These are phyloP conservation scores for Pterocarpus santalinus DNA, from an alignment of 306 rosid species.

Conservation along the genomic window DNA sequence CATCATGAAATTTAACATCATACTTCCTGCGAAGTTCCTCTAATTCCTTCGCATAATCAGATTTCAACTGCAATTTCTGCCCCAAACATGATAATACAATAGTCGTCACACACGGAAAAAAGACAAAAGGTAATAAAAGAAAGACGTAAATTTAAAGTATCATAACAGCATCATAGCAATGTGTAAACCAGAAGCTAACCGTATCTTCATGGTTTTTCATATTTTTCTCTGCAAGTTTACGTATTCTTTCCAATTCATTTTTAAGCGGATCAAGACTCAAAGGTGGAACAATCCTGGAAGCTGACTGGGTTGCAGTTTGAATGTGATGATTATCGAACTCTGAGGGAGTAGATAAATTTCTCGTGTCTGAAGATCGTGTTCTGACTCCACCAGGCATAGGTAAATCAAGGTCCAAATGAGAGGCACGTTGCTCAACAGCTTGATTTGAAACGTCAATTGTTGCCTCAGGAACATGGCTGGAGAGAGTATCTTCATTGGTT, in stretches of 20 bases:
- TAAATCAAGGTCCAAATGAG: slow-evolving; percentile 39
- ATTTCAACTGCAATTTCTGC: slow-evolving; percentile 71
- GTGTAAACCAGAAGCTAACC: slow-evolving; percentile 60
- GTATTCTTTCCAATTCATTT: slow-evolving; percentile 67
- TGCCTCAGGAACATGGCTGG: slow-evolving; percentile 42
- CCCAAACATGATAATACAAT: slow-evolving; percentile 36
- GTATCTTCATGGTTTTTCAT: slow-evolving; percentile 51
- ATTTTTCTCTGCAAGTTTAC: slow-evolving; percentile 49
- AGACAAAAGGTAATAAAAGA: not conserved
- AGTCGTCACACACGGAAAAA: not conserved
- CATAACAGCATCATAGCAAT: slow-evolving; percentile 24
- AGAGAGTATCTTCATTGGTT: slow-evolving; percentile 37
- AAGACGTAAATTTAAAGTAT: slow-evolving; percentile 26
- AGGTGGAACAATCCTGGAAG: slow-evolving; percentile 42
- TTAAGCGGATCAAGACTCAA: slow-evolving; percentile 65
- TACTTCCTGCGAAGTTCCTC: slow-evolving; percentile 72
- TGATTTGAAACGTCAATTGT: slow-evolving; percentile 45
- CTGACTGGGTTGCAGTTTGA: slow-evolving; percentile 52
- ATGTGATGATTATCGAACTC: slow-evolving; percentile 56
- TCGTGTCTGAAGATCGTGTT: slow-evolving; percentile 44
- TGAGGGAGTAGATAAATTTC: slow-evolving; percentile 50
- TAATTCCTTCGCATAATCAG: slow-evolving; percentile 68
- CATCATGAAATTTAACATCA: slow-evolving; percentile 57
- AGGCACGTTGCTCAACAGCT: slow-evolving; percentile 33
- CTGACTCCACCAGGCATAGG: slow-evolving; percentile 41